Conservation (phyloP, 768 basidiomycete genomes). For the Tylopilus sp. region DNA sequence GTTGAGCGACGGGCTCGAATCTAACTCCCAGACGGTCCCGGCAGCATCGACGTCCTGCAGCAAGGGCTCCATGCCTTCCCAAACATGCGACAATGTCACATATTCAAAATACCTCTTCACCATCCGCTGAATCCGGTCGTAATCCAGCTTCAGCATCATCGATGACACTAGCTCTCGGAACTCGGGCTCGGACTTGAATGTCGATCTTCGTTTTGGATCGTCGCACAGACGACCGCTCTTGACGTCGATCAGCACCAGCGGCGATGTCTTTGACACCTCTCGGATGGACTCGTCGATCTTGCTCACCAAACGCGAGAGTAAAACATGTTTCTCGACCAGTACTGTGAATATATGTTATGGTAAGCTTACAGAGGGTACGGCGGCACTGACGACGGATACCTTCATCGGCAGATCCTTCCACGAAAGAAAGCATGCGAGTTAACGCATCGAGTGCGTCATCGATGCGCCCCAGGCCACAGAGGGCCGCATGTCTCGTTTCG, state of each 20-base stretch:
- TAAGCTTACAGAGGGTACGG: rapidly evolving
- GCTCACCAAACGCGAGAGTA: background rate
- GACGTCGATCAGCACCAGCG: background rate
- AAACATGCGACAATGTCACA: constrained; percentile 12
- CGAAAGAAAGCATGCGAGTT: background rate
- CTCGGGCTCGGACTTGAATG: background rate
- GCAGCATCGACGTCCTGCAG: constrained; percentile 3
- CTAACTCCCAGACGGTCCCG: constrained; percentile 6
- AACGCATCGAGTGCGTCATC: background rate
- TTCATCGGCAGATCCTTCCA: background rate
- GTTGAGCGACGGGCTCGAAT: too few species aligned
- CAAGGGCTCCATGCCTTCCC: constrained; percentile 6
- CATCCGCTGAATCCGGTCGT: background rate
- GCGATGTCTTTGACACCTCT: background rate
- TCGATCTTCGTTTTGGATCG: background rate
- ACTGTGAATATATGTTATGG: background rate
- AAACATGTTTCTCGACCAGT: background rate
- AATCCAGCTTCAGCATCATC: constrained; percentile 4
- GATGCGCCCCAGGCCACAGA: background rate
- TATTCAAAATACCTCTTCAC: constrained; percentile 5
- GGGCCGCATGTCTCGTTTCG: background rate
- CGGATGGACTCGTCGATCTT: background rate
- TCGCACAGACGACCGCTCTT: background rate
- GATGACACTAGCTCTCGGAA: constrained; percentile 8
- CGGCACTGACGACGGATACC: background rate